Conservation (phyloP, 495 filamentous ascomycete genomes). For the Tricharina praecox region DNA sequence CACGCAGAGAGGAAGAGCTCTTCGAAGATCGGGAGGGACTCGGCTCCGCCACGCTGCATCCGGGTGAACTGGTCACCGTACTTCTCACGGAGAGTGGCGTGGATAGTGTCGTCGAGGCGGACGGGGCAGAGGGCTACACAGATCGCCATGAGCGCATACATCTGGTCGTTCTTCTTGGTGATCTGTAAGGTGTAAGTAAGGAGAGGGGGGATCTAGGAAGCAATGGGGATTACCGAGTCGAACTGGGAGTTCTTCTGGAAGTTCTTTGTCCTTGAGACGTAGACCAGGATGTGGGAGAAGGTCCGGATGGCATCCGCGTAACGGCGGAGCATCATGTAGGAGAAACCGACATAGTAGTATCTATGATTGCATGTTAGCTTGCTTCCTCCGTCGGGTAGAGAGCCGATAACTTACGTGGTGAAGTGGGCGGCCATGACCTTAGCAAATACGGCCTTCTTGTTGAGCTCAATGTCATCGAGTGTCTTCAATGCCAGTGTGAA, state of each 20-base stretch:
- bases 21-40: conserved; percentile 88
- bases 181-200: conserved; percentile 32
- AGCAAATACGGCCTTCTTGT: conserved; percentile 99
- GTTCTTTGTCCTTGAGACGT: conserved; percentile 97
- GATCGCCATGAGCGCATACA: conserved; percentile 97
- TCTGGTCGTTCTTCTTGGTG: conserved; percentile 99
- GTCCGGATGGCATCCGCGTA: conserved; percentile 98
- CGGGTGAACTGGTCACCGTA: conserved; percentile 93
- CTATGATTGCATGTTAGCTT: conserved; percentile 3
- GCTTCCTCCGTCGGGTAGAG: neutral
- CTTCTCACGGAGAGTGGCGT: conserved; percentile 93
- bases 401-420: conserved; percentile 41
- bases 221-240: conserved; percentile 40
- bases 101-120: conserved; percentile 94
- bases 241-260: conserved; percentile 98
- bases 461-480: conserved; percentile 95
- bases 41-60: conserved; percentile 87
- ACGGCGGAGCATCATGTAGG: conserved; percentile 99
- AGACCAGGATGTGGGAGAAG: conserved; percentile 99
- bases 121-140: conserved; percentile 95
- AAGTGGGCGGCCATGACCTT: conserved; percentile 99
- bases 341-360: conserved; percentile 99
- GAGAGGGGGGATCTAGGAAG: neutral
- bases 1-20: conserved; percentile 89
- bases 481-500: conserved; percentile 97